Base-by-base conservation (phyloP, 1,139 yeast genomes). In the Waltiozyma sp. region DNA sequence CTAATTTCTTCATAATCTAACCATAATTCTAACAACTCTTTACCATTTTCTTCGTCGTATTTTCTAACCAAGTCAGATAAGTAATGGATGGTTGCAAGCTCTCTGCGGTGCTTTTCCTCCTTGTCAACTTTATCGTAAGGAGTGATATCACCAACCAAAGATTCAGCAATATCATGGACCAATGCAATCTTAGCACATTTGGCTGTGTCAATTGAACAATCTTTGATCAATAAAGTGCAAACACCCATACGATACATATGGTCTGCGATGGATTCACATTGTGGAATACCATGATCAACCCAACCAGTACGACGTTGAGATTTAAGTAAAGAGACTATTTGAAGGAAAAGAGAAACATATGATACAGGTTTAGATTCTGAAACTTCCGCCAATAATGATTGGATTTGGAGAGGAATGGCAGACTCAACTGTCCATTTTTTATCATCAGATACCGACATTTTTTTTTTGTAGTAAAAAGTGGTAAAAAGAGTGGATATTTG, bases 161-260 rank as follows among this genome's bases (percentile, higher is more conserved):
- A 65, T 65, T 91, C 98, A 11, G 98, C 97, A 57, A 91, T 82
- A 61, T 91, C 98, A 63, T 91, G 98, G 37, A 88, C 80, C 39
- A 88, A 67, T 1, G 97, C 88, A 43, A 91, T 88, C 61, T 85
- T 82, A 43, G 80, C 83, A 68, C 97, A 88, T 52, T 75, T 65
- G 37, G 62, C 63, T n/a, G 65, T 58, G 50, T 74, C 67, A 9
- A 73, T 62, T 6, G 56, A 49, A 14, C 64, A 62, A 42, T 78
- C 63, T 52, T 84, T 81, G 37, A 85, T 72, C 33, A 86, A 63
- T 83, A 89, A 75, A 21, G 94, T 70, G 43, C 89, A 78, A 38
- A 89, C 69, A 5, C 89, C 79, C 97, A 93, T 91, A 48, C 99
- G 73, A 60, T 91, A 91, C 97, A 91, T 91, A 62, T 91, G 99